These are phyloP conservation scores for Rusavskia elegans DNA, from an alignment of 495 filamentous ascomycete species.

Conservation along the genomic window DNA sequence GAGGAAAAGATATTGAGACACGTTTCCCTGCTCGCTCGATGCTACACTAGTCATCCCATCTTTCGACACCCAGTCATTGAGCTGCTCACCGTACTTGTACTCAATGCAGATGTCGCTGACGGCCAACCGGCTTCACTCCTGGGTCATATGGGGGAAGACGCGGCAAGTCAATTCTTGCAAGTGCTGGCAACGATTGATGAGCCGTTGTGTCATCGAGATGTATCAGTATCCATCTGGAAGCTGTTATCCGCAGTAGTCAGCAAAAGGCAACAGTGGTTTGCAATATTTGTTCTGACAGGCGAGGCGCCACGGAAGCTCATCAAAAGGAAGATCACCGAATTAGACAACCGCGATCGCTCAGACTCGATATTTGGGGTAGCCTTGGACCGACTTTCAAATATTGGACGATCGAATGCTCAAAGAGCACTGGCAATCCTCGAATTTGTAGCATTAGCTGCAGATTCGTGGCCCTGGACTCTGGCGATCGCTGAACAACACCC, in stretches of 20 bases:
- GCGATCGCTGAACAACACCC: conserved; percentile 57
- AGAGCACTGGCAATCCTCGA: conserved; percentile 60
- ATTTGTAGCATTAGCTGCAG: conserved; percentile 72
- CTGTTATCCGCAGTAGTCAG: conserved; percentile 78
- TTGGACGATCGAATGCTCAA: conserved; percentile 43
- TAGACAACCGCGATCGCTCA: conserved; percentile 33
- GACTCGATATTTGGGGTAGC: conserved; percentile 59
- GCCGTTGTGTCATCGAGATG: conserved; percentile 43
- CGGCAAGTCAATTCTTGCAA: conserved; percentile 67
- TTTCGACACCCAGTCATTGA: conserved; percentile 49
- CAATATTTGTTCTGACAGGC: conserved; percentile 81
- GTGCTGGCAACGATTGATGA: conserved; percentile 63
- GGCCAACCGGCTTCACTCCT: conserved; percentile 77
- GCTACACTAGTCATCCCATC: conserved; percentile 55
- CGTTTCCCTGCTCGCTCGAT: conserved; percentile 53
- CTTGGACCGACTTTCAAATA: conserved; percentile 52
- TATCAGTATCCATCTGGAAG: conserved; percentile 60
- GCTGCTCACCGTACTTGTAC: conserved; percentile 60
- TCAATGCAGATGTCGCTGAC: conserved; percentile 41
- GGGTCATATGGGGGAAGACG: conserved; percentile 68
- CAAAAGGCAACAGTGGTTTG: conserved; percentile 88
- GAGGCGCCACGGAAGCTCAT: conserved; percentile 52
- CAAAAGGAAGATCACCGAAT: conserved; percentile 26
- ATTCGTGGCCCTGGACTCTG: conserved; percentile 86
- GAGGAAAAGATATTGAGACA: conserved; percentile 69